Conservation (phyloP, 805 yeast genomes). For the Ascoidea rubescens region DNA sequence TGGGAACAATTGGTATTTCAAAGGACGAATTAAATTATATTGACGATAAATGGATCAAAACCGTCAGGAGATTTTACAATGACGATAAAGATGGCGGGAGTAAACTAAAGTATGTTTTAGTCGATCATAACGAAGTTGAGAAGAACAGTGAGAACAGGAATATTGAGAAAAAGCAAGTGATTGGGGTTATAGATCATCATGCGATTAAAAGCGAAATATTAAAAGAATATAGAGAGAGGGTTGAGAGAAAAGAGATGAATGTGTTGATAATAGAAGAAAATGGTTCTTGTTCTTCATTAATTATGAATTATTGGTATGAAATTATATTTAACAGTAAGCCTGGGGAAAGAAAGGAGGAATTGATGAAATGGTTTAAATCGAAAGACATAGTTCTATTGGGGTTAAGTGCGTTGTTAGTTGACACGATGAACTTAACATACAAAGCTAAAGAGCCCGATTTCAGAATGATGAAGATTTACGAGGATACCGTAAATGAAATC, state of each 20-base stretch:
- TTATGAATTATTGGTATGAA: conserved; percentile 46
- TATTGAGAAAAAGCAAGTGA: conserved; percentile 21
- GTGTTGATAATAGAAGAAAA: conserved; percentile 50
- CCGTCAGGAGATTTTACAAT: conserved; percentile 8
- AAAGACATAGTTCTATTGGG: conserved; percentile 31
- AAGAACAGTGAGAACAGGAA: conserved; percentile 30
- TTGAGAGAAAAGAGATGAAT: conserved; percentile 19
- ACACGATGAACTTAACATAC: conserved; percentile 53
- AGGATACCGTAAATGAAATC: conserved; percentile 8
- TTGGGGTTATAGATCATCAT: conserved; percentile 79
- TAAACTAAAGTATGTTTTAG: conserved; percentile 38
- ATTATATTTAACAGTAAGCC: conserved; percentile 6
- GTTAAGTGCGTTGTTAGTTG: conserved; percentile 59
- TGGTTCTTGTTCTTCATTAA: conserved; percentile 76
- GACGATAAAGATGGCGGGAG: conserved; percentile 7
- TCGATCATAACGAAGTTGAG: conserved; percentile 65
- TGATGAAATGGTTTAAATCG: conserved; percentile 7
- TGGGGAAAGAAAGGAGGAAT: conserved; percentile 6
- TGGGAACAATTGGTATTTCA: conserved; percentile 32
- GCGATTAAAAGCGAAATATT: conserved; percentile 15
- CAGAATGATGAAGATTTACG: conserved; percentile 27
- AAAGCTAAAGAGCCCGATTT: conserved; percentile 52
- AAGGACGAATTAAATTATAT: conserved; percentile 39
- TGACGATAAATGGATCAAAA: conserved; percentile 37
- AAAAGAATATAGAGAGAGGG: too few species aligned